Conservation (phyloP, 108 stramenopile species). For the Stephanodiscus triporus region DNA sequence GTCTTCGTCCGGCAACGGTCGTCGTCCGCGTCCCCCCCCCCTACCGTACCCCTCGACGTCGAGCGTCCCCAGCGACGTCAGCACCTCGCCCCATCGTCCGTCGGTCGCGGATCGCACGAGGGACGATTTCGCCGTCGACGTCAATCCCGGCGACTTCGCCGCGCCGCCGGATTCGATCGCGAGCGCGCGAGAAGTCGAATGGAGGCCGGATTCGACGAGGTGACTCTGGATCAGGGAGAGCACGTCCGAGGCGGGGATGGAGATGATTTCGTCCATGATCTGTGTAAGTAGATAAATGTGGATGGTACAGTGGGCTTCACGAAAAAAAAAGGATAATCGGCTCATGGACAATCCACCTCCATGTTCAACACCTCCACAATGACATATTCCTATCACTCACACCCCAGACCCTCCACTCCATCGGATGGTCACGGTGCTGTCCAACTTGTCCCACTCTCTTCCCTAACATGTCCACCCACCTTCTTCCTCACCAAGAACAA, state of each 20-base stretch:
- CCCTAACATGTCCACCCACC: not conserved
- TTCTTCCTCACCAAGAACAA: too few species aligned
- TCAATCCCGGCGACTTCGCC: constrained; percentile 42
- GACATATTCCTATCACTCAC: not conserved
- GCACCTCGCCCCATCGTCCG: constrained; percentile 72
- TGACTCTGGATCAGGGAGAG: constrained; percentile 64
- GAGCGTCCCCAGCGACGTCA: constrained; percentile 41
- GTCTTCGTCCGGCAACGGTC: not conserved
- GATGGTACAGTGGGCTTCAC: too few species aligned
- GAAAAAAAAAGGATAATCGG: too few species aligned
- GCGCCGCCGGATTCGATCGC: constrained; percentile 72
- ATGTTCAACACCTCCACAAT: not conserved
- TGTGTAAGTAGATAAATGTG: too few species aligned
- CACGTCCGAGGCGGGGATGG: constrained; percentile 62
- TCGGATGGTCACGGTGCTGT: not conserved
- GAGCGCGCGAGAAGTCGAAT: constrained; percentile 54
- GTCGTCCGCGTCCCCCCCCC: constrained; percentile 11
- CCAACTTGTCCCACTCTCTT: not conserved
- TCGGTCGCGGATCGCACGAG: constrained; percentile 23
- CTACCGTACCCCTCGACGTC: constrained; percentile 38
- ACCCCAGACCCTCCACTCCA: not conserved
- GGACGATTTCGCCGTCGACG: constrained; percentile 21
- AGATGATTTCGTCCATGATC: constrained; percentile 20
- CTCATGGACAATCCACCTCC: not conserved
- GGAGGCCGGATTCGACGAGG: constrained; percentile 65